Evolutionary conservation across 2,329 filamentous ascomycete species (phyloP).

Genomic region (Tolypocladium paradoxum): DNA sequence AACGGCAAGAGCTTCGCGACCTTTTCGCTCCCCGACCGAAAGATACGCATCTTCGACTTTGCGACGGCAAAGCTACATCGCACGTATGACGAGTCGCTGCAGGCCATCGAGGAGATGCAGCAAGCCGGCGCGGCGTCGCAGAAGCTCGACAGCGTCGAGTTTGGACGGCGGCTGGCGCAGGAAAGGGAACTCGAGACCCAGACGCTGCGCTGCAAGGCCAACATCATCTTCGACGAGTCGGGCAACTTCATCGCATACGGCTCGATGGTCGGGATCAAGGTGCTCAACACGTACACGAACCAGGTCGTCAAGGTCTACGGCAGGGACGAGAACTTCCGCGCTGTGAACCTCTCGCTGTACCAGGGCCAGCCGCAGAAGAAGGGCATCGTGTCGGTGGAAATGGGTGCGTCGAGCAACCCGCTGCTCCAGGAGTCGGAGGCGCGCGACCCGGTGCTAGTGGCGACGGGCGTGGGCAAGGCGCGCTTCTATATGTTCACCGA

Average conservation of each 20-base stretch:
- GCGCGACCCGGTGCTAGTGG: slow-evolving; percentile 78
- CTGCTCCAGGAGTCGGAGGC: slow-evolving; percentile 85
- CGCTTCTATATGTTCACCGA: slow-evolving; percentile 99
- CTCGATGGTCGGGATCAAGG: slow-evolving; percentile 84
- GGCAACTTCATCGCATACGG: slow-evolving; percentile 93
- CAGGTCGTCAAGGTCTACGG: slow-evolving; percentile 83
- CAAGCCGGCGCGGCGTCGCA: slow-evolving; percentile 77
- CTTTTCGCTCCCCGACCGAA: slow-evolving; percentile 86
- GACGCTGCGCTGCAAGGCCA: slow-evolving; percentile 57
- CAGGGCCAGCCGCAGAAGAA: slow-evolving; percentile 95
- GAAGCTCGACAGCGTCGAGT: slow-evolving; percentile 82
- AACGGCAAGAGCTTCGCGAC: slow-evolving; percentile 78
- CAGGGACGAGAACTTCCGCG: slow-evolving; percentile 77
- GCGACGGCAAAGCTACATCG: slow-evolving; percentile 76
- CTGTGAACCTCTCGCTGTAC: slow-evolving; percentile 76
- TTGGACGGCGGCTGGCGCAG: slow-evolving; percentile 74
- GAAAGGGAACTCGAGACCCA: slow-evolving; percentile 77
- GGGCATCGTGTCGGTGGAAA: slow-evolving; percentile 83
- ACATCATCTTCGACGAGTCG: slow-evolving; percentile 91
- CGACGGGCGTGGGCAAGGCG: slow-evolving; percentile 74
- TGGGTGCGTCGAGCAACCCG: slow-evolving; percentile 92
- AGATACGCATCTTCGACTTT: slow-evolving; percentile 90
- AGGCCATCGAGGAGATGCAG: slow-evolving; percentile 87
- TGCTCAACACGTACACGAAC: slow-evolving; percentile 93
- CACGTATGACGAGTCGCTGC: slow-evolving; percentile 89